Evolutionary conservation across 2,329 filamentous ascomycete species (phyloP), one percentile per base, ranked within the genome.

Genomic region (Dichotomopilus funicola): DNA sequence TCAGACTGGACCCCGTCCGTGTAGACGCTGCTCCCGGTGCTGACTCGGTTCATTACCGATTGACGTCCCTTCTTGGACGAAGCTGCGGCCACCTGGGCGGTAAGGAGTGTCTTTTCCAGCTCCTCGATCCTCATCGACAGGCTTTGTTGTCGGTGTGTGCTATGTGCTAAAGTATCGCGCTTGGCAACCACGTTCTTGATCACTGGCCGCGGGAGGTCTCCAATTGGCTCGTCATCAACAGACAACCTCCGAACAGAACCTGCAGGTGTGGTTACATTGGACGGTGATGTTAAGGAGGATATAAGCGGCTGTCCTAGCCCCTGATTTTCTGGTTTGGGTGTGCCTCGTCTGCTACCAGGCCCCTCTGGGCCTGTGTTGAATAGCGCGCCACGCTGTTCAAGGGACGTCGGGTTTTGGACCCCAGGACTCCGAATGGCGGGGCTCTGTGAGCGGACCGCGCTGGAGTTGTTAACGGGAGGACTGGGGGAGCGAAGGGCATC

Each of bases 141-240:
- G 61, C 79, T 82, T 46, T 71, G 70, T 38, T 75, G 71, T 19
- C 73, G 70, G 1, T 76, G 71, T 0, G 72, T 70, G 58, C 72
- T 71, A 19, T 78, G 73, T 0, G 75, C 75, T 11, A 78, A 62
- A 1, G 77, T 79, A 44, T 82, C 77, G 36, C 78, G 75, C 63
- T 75, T 77, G 3, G 78, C 76, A n/a, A 64, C 61, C 0, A 79
- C 74, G 44, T 74, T 75, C 37, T 72, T 74, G 41, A 81, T 75
- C 4, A 78, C 66, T 1, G 77, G 77, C 34, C 67, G 61, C 36
- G 65, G 55, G n/a, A 62, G 60, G 19, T 65, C 60, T 35, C 63
- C 58, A 6, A 61, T 62, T 7, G 62, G 57, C 10, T 60, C 65
- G 38, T 77, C 73, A 44, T 75, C 73, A 55, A 72, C 72, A 1